These are phyloP conservation scores for Hemileia vastatrix DNA, from an alignment of 1,284 basidiomycete genomes.

Conservation along the genomic window DNA sequence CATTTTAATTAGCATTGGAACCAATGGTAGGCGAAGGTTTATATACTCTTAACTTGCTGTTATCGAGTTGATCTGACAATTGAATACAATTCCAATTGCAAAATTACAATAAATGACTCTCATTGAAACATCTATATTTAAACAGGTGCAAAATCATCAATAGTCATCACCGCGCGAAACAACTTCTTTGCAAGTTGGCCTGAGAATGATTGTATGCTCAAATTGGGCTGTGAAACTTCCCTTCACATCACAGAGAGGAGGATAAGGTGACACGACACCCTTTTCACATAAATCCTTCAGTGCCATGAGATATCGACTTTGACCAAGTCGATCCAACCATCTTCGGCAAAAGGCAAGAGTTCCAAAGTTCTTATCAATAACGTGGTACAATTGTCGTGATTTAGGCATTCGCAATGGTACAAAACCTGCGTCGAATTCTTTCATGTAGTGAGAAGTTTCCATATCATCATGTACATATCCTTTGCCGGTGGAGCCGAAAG, in stretches of 20 bases:
- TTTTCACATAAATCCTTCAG: conserved; percentile 81
- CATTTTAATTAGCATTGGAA: no score
- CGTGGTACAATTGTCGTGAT: conserved; percentile 34
- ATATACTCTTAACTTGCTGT: no score
- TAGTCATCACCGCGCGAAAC: conserved; percentile 91
- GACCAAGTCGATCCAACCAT: conserved; percentile 82
- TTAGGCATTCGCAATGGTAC: conserved; percentile 29
- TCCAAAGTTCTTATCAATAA: conserved; percentile 87
- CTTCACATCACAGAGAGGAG: conserved; percentile 66
- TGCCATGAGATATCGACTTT: conserved; percentile 85
- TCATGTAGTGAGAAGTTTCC: conserved; percentile 87
- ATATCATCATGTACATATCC: conserved; percentile 71
- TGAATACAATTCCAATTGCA: no score
- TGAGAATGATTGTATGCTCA: conserved; percentile 87
- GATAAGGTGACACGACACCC: conserved; percentile 83
- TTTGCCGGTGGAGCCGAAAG: conserved; percentile 91
- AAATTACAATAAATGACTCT: no score
- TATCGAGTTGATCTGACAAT: no score
- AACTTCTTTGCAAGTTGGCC: conserved; percentile 86
- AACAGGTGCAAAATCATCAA: no score
- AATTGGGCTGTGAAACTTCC: conserved; percentile 44
- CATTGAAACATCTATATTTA: no score
- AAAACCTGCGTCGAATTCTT: conserved; percentile 52
- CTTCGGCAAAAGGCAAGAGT: conserved; percentile 89
- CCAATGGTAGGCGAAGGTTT: no score